Evolutionary conservation across 73 alveolate genomes (phyloP), one percentile per base, ranked within the genome.

Genomic region (Uronychia binucleata): DNA sequence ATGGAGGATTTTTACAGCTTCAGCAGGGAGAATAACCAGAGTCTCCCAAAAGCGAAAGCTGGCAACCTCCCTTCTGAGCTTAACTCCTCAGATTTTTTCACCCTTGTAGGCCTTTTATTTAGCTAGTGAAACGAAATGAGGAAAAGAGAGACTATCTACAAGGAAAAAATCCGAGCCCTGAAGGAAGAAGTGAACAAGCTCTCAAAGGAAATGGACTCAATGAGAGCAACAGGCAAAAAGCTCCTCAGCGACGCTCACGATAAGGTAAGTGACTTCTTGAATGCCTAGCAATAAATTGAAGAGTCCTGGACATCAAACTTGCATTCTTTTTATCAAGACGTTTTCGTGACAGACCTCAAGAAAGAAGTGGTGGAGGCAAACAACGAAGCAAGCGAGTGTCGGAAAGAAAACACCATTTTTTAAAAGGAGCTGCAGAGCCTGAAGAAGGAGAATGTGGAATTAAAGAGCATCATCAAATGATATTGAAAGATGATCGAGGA

Each of bases 321-420:
- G 1, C 81, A 75, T 30, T 28, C 81, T 8, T 75, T 75, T 30
- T 75, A 75, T 75, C 58, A 75, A 75, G 81, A 75, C 30, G 81
- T 75, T 35, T 75, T 75, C 30, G 32, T 75, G 81, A 75, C 81
- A 28, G 81, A 75, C 30, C 58, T 75, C 5, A 75, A 30, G 58
- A 75, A 30, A 27, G 81, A 75, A 13, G 28, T 75, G 1, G 58
- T 26, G 25, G 81, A 75, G 5, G 81, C 81, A 32, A 75, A 30
- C 32, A 30, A 30, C 28, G 81, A 75, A 13, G 58, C 58, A 5
- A 28, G 30, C 5, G 46, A 30, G 11, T 30, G 28, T 5, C 25
- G 32, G 27, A 8, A 75, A 13, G 32, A 26, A 5, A 30, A 26
- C 32, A 1, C 1, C 1, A 32, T 28, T 28, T 75, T 28, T 28